phyloP scores from a whole-genome alignment of 192 early-diverging fungal species.

The Gigaspora rosea region DNA sequence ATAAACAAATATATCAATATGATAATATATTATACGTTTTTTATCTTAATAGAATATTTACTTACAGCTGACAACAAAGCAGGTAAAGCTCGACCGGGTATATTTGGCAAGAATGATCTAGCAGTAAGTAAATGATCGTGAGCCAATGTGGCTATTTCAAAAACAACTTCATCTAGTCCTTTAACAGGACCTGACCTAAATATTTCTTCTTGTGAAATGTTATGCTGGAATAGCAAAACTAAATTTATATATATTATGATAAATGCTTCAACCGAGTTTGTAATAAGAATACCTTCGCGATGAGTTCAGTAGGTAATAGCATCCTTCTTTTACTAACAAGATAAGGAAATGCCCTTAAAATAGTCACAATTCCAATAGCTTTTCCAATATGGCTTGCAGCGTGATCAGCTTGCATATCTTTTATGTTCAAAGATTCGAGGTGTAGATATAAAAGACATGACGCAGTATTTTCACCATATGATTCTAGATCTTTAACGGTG shows the following conservation, averaged over 20 bases:
- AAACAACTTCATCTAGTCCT: constrained; percentile 75
- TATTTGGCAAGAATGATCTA: constrained; percentile 58
- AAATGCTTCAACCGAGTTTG: not conserved
- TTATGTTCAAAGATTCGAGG: constrained; percentile 81
- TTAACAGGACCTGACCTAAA: constrained; percentile 58
- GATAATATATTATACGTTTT: constrained; percentile 1
- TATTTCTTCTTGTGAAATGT: constrained; percentile 73
- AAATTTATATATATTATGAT: not conserved
- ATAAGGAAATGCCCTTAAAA: constrained; percentile 74
- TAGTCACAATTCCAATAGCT: constrained; percentile 78
- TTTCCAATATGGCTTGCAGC: constrained; percentile 89
- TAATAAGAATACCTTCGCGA: constrained; percentile 63
- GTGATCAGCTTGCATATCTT: constrained; percentile 84
- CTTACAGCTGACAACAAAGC: constrained; percentile 70
- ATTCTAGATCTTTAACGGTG: constrained; percentile 76
- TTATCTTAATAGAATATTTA: constrained; percentile 9
- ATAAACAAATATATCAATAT: not conserved
- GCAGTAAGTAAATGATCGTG: constrained; percentile 76
- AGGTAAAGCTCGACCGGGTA: constrained; percentile 66
- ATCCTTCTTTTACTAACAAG: constrained; percentile 67
- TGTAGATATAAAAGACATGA: constrained; percentile 88
- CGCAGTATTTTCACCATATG: constrained; percentile 86
- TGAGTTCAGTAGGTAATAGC: constrained; percentile 74
- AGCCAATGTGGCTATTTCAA: constrained; percentile 84
- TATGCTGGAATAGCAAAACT: constrained; percentile 56